Conservation (phyloP, 257 asterid genomes). For the Apocynum venetum region DNA sequence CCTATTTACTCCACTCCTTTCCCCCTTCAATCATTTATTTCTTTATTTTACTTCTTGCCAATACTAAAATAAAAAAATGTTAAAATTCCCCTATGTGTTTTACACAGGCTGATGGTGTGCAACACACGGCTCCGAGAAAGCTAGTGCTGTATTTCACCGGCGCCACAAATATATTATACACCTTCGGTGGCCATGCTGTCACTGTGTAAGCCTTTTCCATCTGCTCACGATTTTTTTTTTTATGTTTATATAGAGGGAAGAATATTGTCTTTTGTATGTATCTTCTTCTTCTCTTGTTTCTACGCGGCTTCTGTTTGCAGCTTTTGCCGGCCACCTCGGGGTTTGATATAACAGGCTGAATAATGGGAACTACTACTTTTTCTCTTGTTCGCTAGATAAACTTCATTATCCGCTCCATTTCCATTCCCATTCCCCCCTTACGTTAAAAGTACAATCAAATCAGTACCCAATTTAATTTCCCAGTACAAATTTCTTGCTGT, state of each 20-base stretch:
- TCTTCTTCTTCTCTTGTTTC: slow-evolving; percentile 27
- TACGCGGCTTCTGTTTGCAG: slow-evolving; percentile 56
- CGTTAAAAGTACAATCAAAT: not conserved
- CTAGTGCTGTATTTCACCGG: slow-evolving; percentile 88
- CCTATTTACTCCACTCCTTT: not conserved
- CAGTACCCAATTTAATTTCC: no score
- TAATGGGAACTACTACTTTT: slow-evolving; percentile 25
- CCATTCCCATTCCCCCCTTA: slow-evolving; percentile 7
- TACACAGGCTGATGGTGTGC: slow-evolving; percentile 58
- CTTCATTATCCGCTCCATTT: slow-evolving; percentile 3
- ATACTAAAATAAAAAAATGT: not conserved
- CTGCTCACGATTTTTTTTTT: not conserved
- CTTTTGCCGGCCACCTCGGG: slow-evolving; percentile 73
- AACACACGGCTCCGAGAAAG: slow-evolving; percentile 74
- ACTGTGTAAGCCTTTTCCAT: slow-evolving; percentile 66
- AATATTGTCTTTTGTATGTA: not conserved
- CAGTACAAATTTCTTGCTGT: not conserved
- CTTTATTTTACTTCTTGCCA: not conserved
- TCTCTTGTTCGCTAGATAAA: slow-evolving; percentile 19
- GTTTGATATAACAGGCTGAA: slow-evolving; percentile 36
- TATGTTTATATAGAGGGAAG: not conserved
- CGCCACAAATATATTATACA: slow-evolving; percentile 89
- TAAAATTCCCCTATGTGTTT: not conserved
- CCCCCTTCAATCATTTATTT: not conserved
- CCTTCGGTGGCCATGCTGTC: slow-evolving; percentile 98